Evolutionary conservation across 2,329 filamentous ascomycete genomes (phyloP).

Genomic region (Dothistroma pini): DNA sequence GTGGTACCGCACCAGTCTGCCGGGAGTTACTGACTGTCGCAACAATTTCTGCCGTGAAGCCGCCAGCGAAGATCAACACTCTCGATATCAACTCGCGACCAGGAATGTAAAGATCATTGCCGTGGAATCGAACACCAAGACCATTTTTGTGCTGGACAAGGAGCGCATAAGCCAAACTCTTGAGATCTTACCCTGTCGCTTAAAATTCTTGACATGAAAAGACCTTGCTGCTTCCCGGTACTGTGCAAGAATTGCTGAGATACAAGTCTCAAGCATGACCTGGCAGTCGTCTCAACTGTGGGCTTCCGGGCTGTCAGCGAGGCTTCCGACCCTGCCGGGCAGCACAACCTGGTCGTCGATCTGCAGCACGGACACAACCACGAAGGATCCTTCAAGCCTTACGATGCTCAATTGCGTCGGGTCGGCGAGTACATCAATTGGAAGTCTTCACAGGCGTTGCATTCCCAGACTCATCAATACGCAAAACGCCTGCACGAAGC

Average conservation of each 20-base stretch:
- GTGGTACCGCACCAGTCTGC: too few species aligned
- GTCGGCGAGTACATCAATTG: not conserved
- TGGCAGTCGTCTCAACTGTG: not conserved
- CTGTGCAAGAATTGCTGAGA: not conserved
- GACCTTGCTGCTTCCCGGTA: not conserved
- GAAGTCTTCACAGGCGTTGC: too few species aligned
- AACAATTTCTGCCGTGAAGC: too few species aligned
- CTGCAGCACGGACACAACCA: not conserved
- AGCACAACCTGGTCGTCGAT: not conserved
- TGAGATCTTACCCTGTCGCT: not conserved
- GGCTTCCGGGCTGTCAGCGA: not conserved
- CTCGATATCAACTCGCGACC: not conserved
- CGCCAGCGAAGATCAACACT: not conserved
- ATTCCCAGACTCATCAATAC: too few species aligned
- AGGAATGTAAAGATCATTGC: not conserved
- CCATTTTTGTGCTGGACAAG: not conserved
- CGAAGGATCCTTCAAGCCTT: not conserved
- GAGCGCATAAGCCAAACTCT: not conserved
- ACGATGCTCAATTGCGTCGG: not conserved
- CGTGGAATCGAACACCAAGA: not conserved
- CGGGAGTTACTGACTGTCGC: too few species aligned
- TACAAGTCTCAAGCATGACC: not conserved
- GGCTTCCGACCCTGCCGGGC: not conserved
- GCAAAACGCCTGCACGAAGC: too few species aligned
- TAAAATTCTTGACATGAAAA: not conserved